phyloP scores from a whole-genome alignment of 257 asterid species.

The Solanum chiquidenum region DNA sequence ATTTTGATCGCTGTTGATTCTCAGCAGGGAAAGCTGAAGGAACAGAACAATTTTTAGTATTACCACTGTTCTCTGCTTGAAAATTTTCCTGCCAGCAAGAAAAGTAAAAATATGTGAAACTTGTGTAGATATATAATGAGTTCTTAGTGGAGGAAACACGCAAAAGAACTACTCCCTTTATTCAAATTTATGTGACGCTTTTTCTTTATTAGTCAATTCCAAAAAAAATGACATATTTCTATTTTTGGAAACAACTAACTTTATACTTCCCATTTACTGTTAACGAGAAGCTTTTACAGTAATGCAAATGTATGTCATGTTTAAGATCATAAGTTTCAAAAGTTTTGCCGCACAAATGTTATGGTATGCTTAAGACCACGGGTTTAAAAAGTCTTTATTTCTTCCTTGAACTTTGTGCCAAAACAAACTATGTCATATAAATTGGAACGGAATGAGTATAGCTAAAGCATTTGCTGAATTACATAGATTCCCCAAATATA shows the following conservation, averaged over 20 bases:
- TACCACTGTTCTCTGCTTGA: slow-evolving; percentile 17
- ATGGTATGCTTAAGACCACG: neutral
- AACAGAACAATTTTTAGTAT: slow-evolving; percentile 16
- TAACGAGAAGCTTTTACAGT: neutral
- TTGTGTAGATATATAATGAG: neutral
- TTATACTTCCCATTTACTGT: neutral
- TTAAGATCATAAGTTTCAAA: neutral
- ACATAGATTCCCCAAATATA: neutral
- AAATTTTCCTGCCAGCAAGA: slow-evolving; percentile 37
- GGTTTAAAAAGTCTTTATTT: neutral
- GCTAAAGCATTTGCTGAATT: neutral
- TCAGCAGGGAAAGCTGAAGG: slow-evolving; percentile 23
- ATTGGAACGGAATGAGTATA: neutral
- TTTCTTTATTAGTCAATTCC: neutral
- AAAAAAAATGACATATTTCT: neutral
- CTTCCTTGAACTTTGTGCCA: neutral
- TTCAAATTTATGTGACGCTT: neutral
- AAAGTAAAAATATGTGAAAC: neutral
- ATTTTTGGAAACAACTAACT: neutral
- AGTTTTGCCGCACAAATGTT: neutral
- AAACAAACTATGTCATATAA: neutral
- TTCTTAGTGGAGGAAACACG: neutral
- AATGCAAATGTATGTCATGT: neutral
- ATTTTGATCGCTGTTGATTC: slow-evolving; percentile 17
- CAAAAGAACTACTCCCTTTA: neutral